phyloP scores from a whole-genome alignment of 345 rosid species.

The Mallotus nudiflorus region DNA sequence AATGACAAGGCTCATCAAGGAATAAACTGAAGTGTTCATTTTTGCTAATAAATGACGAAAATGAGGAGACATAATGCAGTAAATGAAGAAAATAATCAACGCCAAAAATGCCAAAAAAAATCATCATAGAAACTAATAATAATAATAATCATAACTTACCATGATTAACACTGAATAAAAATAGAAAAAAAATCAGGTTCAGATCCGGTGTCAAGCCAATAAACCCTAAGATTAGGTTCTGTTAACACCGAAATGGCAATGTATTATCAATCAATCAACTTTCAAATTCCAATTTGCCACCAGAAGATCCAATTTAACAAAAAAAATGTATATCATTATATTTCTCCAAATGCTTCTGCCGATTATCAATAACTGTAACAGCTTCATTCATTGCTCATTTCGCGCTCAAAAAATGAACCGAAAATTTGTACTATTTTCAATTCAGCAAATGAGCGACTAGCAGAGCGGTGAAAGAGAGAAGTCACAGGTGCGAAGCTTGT shows the following conservation, averaged over 20 bases:
- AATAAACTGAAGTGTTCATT: background rate
- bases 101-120: background rate
- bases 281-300: slow-evolving; percentile 12
- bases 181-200: slow-evolving; percentile 10
- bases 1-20: background rate
- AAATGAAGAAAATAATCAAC: too few species aligned
- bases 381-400: background rate
- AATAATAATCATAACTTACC: too few species aligned
- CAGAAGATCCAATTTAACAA: slow-evolving; percentile 16
- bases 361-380: background rate
- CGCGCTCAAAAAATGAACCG: background rate
- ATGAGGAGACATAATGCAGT: too few species aligned
- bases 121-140: too few species aligned
- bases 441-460: too few species aligned
- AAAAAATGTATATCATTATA: too few species aligned
- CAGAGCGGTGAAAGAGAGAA: background rate
- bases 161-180: background rate
- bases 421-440: too few species aligned
- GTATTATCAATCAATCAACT: slow-evolving; percentile 4
- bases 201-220: slow-evolving; percentile 31
- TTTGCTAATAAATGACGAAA: too few species aligned
- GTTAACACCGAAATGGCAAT: slow-evolving; percentile 16
- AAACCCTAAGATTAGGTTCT: slow-evolving; percentile 35
- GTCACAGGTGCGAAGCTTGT: slow-evolving; percentile 2
- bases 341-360: too few species aligned